A percentile compares a stretch with the other conserved stretches of the same genome.
phyloP scores from a whole-genome alignment of 345 rosid genomes.

The Citrus trifoliata region DNA sequence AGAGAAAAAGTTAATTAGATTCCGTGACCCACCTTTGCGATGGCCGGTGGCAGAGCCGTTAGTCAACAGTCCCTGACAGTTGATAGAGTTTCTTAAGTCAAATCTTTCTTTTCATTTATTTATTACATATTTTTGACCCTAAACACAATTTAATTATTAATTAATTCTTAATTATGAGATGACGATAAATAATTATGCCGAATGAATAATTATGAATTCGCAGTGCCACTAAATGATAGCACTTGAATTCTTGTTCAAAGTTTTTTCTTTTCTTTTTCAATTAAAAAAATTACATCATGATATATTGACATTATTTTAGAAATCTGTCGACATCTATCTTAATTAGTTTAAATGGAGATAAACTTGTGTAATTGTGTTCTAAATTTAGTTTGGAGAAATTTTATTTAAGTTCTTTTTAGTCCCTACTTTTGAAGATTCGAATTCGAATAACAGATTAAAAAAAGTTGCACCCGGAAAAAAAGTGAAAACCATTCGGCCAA shows the following conservation, averaged over 20 bases:
- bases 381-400: background rate
- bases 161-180: background rate
- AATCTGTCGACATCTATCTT: too few species aligned
- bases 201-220: too few species aligned
- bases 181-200: background rate
- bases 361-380: too few species aligned
- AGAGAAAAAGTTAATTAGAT: background rate
- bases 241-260: too few species aligned
- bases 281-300: too few species aligned
- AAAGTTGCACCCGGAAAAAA: too few species aligned
- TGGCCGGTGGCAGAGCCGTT: slow-evolving; percentile 3
- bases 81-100: background rate
- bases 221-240: background rate
- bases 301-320: too few species aligned
- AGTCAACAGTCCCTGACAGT: background rate
- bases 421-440: too few species aligned
- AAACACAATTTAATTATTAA: background rate
- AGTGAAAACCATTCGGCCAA: too few species aligned
- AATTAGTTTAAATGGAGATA: background rate
- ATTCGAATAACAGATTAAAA: too few species aligned
- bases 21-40: background rate
- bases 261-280: too few species aligned
- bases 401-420: too few species aligned
- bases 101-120: background rate
- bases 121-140: background rate